Evolutionary conservation across 2,329 filamentous ascomycete genomes (phyloP), one percentile per base, ranked within the genome.

Genomic region (Diaporthe australafricana): DNA sequence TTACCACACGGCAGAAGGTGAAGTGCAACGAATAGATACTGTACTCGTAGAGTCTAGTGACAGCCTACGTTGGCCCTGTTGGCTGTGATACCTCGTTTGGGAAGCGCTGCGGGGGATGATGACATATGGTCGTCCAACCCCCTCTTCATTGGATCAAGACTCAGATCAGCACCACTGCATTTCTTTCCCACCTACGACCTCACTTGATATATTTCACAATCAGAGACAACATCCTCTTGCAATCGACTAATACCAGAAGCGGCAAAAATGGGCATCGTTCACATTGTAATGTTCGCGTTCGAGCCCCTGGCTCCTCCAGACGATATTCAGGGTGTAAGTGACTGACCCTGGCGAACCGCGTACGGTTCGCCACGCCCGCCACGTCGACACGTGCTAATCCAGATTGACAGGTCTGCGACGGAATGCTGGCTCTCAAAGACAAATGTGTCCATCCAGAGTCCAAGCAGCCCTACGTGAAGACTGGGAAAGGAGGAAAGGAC

Each of bases 231-330:
- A 25, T 25, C 17, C n/a, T 8, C 17, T 12, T 5, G 3, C 30
- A 50, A 50, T 12, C n/a, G 48, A 14, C 0, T n/a, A 5, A 17
- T 17, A 22, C 22, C 9, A 27, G 1, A 27, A n/a, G 17, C 35
- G 17, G 3, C n/a, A 2, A 73, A 32, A 3, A 93, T 93, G 91
- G 78, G 89, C 0, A 85, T 93, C 75, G 83, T 89, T n/a, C 92
- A 94, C 78, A 87, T 93, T 65, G 91, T 94, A 3, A 83, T 93
- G 32, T 91, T 93, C 76, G 85, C 89, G 73, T 92, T 92, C 83
- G 91, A 91, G 77, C 79, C 87, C 0, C 82, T 83, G 0, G 79
- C 84, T 1, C 82, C 83, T 1, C 75, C 83, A 0, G 85, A 86
- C 20, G 83, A 87, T 40, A 82, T 92, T 9, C 83, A 88, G 75